A percentile compares a stretch with the other conserved stretches of the same genome.
Evolutionary conservation across 495 filamentous ascomycete species (phyloP).

Genomic region (Chlorociboria aeruginascens): DNA sequence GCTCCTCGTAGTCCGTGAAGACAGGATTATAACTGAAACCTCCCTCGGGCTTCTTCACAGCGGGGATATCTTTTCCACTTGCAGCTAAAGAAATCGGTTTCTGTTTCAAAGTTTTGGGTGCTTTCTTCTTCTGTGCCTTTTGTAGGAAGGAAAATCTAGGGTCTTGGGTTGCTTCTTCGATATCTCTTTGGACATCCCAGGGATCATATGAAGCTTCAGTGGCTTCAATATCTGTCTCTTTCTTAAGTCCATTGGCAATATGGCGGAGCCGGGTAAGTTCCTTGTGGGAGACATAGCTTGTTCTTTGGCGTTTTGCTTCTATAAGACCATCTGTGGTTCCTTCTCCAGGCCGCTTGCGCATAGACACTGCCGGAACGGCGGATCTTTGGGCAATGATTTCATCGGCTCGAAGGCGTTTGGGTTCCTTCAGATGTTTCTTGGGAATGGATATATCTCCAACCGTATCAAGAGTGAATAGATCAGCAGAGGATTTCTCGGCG

Average conservation of each 20-base stretch:
- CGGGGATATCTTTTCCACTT: constrained; percentile 62
- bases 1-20: constrained; percentile 70
- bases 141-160: constrained; percentile 47
- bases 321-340: constrained; percentile 53
- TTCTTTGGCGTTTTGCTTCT: constrained; percentile 57
- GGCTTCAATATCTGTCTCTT: constrained; percentile 40
- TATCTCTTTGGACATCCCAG: constrained; percentile 50
- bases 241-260: constrained; percentile 61
- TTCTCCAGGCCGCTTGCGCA: constrained; percentile 56
- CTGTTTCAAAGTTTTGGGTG: constrained; percentile 63
- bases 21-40: constrained; percentile 86
- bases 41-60: constrained; percentile 65
- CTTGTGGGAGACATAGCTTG: constrained; percentile 65
- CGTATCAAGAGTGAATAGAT: constrained; percentile 76
- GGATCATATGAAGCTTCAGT: constrained; percentile 57
- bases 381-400: constrained; percentile 83
- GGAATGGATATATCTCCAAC: constrained; percentile 50
- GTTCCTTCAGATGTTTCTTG: constrained; percentile 47
- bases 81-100: constrained; percentile 69
- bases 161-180: constrained; percentile 30
- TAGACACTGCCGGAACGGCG: constrained; percentile 61
- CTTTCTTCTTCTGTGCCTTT: constrained; percentile 50
- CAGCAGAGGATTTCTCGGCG: constrained; percentile 59
- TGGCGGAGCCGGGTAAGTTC: constrained; percentile 66
- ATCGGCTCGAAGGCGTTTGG: constrained; percentile 73